A percentile compares a stretch with the other conserved stretches of the same genome.
phyloP scores from a whole-genome alignment of 306 rosid species.

The Citrullus amarus region DNA sequence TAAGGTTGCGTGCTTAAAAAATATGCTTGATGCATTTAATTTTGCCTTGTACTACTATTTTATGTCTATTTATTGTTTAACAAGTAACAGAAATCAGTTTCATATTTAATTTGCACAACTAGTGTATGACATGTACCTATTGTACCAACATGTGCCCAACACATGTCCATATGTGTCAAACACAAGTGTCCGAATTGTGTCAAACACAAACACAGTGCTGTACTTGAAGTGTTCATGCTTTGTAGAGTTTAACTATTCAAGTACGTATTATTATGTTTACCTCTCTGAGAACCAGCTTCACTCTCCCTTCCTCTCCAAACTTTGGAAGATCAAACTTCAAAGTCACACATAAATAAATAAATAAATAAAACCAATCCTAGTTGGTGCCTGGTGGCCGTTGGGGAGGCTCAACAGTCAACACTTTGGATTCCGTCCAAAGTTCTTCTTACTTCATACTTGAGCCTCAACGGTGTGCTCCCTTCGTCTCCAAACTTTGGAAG shows the following conservation, averaged over 20 bases:
- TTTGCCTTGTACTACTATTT: background rate
- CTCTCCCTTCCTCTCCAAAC: background rate
- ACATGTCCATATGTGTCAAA: background rate
- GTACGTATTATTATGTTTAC: background rate
- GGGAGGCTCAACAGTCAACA: background rate
- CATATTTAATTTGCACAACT: background rate
- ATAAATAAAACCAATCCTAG: background rate
- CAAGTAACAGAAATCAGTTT: background rate
- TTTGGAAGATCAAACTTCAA: background rate
- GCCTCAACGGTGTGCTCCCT: background rate
- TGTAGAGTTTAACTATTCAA: background rate
- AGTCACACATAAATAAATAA: background rate
- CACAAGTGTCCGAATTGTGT: too few relatives aligned
- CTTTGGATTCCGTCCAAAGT: background rate
- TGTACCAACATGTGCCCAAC: background rate
- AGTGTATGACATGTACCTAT: background rate
- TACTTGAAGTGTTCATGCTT: background rate
- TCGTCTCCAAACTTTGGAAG: too few relatives aligned
- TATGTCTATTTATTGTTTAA: too few relatives aligned
- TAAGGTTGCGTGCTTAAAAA: background rate
- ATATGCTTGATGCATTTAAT: too few relatives aligned
- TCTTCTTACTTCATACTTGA: background rate
- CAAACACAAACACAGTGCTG: background rate
- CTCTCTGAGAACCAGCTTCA: background rate
- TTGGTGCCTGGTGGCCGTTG: background rate